Percentiles rank a stretch among this genome's conserved stretches.
These are phyloP conservation scores for Lentinula sp. DNA, from an alignment of 768 basidiomycete species.

Conservation along the genomic window DNA sequence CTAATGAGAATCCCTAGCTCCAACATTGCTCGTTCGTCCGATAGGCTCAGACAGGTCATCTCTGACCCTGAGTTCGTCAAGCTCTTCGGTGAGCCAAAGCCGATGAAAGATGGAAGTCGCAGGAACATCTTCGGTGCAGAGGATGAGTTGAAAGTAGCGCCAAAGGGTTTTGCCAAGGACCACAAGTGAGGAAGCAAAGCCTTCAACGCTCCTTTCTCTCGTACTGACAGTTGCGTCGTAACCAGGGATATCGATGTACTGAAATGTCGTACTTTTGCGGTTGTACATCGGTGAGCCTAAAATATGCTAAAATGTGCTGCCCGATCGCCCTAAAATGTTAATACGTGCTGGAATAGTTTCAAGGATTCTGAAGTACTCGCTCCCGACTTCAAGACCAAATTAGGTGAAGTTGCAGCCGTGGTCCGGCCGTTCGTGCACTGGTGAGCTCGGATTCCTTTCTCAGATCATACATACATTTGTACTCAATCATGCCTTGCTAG, in stretches of 20 bases:
- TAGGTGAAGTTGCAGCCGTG: conserved; percentile 48
- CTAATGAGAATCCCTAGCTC: conserved; percentile 28
- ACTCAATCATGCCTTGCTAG: conserved; percentile 18
- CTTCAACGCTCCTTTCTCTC: neutral
- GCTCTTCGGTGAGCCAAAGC: conserved; percentile 68
- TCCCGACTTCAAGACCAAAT: conserved; percentile 57
- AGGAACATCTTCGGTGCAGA: conserved; percentile 83
- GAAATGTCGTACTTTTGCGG: conserved; percentile 75
- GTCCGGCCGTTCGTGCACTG: conserved; percentile 77
- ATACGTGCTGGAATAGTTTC: conserved; percentile 40
- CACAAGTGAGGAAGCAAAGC: conserved; percentile 49
- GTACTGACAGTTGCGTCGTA: neutral
- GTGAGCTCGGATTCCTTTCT: conserved; percentile 28
- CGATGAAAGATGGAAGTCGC: conserved; percentile 53
- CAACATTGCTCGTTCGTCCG: conserved; percentile 57
- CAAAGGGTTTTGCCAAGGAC: conserved; percentile 82
- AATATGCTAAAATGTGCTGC: neutral
- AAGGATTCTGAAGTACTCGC: conserved; percentile 66
- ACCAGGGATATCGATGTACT: conserved; percentile 86
- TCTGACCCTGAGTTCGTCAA: conserved; percentile 65
- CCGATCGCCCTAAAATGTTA: conserved; percentile 18
- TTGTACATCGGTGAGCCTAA: conserved; percentile 47
- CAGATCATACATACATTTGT: neutral
- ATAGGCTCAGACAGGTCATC: conserved; percentile 61
- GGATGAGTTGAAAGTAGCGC: conserved; percentile 85